Evolutionary conservation across 208 protist species (phyloP).

Genomic region (Angomonas ambiguus): DNA sequence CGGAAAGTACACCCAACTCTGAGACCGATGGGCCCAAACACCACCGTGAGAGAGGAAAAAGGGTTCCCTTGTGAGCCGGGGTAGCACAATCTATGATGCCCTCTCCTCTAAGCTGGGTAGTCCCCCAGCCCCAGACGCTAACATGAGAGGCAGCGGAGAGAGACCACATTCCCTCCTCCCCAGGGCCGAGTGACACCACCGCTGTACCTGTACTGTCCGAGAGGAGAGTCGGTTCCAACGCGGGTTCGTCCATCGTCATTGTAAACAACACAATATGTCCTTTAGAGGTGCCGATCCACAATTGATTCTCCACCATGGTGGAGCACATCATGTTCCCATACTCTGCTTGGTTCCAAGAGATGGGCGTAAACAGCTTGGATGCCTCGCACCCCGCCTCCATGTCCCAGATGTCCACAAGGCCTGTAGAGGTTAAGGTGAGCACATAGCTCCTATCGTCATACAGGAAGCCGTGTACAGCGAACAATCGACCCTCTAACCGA

Average conservation of each 20-base stretch:
- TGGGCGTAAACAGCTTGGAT: not conserved
- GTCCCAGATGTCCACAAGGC: not conserved
- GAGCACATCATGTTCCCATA: not conserved
- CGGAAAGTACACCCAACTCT: not conserved
- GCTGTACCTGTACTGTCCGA: not conserved
- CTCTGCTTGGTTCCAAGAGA: not conserved
- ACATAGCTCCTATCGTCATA: not conserved
- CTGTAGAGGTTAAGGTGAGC: not conserved
- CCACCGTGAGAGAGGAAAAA: not conserved
- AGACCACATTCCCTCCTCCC: not conserved
- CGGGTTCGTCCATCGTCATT: not conserved
- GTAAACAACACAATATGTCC: not conserved
- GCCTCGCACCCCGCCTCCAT: not conserved
- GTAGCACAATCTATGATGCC: not conserved
- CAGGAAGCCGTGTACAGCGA: conserved; percentile 25
- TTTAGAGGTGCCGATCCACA: not conserved
- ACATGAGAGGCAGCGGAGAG: not conserved
- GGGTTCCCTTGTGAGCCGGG: not conserved
- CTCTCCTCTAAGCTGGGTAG: not conserved
- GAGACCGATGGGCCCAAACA: not conserved
- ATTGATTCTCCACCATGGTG: not conserved
- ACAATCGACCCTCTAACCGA: conserved; percentile 32
- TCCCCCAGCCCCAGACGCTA: not conserved
- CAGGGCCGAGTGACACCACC: not conserved
- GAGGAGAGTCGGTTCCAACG: not conserved